Conservation (phyloP, 345 rosid species). For the Lepidium sativum region DNA sequence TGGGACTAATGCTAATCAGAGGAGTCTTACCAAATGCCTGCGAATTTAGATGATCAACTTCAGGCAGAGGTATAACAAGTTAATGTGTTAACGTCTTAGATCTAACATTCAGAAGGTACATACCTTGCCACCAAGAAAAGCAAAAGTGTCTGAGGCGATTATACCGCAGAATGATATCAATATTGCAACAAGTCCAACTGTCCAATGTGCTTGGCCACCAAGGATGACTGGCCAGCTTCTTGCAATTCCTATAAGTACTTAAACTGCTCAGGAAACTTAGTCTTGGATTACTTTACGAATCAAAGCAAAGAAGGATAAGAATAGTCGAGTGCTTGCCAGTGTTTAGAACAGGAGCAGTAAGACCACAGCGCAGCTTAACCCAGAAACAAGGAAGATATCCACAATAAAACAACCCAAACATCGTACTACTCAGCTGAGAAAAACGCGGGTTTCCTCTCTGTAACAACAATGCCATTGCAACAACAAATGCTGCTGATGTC, state of each 20-base stretch:
- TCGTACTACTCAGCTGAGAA: conserved; percentile 81
- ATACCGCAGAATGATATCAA: conserved; percentile 71
- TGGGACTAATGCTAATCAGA: conserved; percentile 75
- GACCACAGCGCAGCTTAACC: conserved; percentile 85
- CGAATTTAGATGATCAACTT: not conserved
- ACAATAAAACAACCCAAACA: conserved; percentile 84
- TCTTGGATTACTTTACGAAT: not conserved
- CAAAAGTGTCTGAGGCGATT: conserved; percentile 88
- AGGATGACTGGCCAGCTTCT: conserved; percentile 65
- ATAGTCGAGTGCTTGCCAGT: conserved; percentile 45
- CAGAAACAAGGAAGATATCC: conserved; percentile 98
- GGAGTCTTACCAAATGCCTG: conserved; percentile 91
- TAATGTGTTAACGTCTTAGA: not conserved
- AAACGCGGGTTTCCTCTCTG: conserved; percentile 94
- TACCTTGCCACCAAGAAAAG: conserved; percentile 92
- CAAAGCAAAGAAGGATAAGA: conserved; percentile 9
- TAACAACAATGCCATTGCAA: conserved; percentile 71
- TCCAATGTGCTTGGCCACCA: conserved; percentile 92
- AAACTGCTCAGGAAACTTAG: conserved; percentile 23
- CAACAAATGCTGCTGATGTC: conserved; percentile 72
- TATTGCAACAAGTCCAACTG: conserved; percentile 90
- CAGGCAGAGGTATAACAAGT: not conserved
- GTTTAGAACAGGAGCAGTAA: conserved; percentile 71
- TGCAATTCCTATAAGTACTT: conserved; percentile 50
- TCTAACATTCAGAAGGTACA: not conserved